These are phyloP conservation scores for Emergomyces africanus DNA, from an alignment of 2,329 filamentous ascomycete genomes.

Conservation along the genomic window DNA sequence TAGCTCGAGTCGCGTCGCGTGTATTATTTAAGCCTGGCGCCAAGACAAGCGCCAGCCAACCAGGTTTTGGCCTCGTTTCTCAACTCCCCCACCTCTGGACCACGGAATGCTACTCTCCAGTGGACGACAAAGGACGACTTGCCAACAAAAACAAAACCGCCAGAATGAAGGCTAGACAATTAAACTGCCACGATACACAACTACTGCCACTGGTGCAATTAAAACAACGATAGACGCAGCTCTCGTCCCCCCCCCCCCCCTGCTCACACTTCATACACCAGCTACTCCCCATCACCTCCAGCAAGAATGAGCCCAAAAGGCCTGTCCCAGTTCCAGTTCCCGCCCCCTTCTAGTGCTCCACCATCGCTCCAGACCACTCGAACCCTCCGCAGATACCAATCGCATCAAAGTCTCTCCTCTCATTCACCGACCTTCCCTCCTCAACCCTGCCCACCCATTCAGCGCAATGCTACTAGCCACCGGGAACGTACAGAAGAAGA, in stretches of 20 bases:
- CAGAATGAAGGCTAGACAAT: neutral
- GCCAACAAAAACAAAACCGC: neutral
- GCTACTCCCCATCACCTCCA: slow-evolving; percentile 4
- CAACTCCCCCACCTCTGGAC: neutral
- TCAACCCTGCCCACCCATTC: slow-evolving; percentile 44
- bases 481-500: slow-evolving; percentile 6
- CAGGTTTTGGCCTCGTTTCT: too few relatives aligned
- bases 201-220: neutral
- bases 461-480: slow-evolving; percentile 15
- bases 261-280: too few relatives aligned
- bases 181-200: neutral
- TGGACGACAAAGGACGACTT: neutral
- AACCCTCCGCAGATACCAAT: slow-evolving; percentile 60
- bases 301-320: slow-evolving; percentile 13
- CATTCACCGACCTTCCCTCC: slow-evolving; percentile 45
- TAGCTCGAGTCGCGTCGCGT: neutral
- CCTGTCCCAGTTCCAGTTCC: slow-evolving; percentile 14
- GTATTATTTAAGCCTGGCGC: neutral
- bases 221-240: neutral
- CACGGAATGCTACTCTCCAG: too few relatives aligned
- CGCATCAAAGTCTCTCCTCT: slow-evolving; percentile 53
- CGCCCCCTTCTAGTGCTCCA: slow-evolving; percentile 17
- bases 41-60: slow-evolving; percentile 1
- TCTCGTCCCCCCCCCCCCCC: neutral
- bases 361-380: slow-evolving; percentile 54